Evolutionary conservation across 1,139 yeast genomes (phyloP).

Genomic region (Taiozyma sp.): DNA sequence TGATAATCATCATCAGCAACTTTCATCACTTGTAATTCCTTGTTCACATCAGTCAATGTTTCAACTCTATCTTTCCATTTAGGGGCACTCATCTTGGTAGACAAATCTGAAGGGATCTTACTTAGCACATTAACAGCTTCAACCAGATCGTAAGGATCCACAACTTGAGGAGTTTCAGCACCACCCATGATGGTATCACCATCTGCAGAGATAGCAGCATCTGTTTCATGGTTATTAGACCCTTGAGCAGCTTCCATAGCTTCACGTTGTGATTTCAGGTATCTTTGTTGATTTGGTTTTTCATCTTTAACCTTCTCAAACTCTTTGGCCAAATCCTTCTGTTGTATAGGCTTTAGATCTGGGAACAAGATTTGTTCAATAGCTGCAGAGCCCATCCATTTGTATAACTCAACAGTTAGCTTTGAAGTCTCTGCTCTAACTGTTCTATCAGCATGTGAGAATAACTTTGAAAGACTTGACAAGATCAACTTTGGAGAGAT

Average conservation of each 20-base stretch:
- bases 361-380: slow-evolving; percentile 59
- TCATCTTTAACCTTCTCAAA: slow-evolving; percentile 51
- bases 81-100: slow-evolving; percentile 48
- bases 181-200: slow-evolving; percentile 44
- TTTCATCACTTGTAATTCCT: slow-evolving; percentile 44
- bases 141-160: slow-evolving; percentile 52
- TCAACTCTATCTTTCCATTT: slow-evolving; percentile 95
- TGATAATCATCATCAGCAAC: slow-evolving; percentile 64
- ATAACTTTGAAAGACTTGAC: slow-evolving; percentile 60
- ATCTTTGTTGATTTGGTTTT: slow-evolving; percentile 50
- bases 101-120: slow-evolving; percentile 62
- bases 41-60: slow-evolving; percentile 64
- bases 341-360: slow-evolving; percentile 86
- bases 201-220: slow-evolving; percentile 26
- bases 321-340: slow-evolving; percentile 70
- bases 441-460: slow-evolving; percentile 82
- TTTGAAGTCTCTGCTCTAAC: slow-evolving; percentile 79
- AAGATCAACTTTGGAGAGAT: slow-evolving; percentile 59
- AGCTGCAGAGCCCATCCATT: slow-evolving; percentile 69
- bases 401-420: slow-evolving; percentile 65
- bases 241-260: slow-evolving; percentile 27
- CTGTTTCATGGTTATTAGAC: slow-evolving; percentile 15
- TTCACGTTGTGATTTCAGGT: slow-evolving; percentile 47
- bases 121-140: slow-evolving; percentile 58
- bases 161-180: slow-evolving; percentile 24